phyloP scores from a whole-genome alignment of 306 rosid genomes.

The Cucurbita moschata region DNA sequence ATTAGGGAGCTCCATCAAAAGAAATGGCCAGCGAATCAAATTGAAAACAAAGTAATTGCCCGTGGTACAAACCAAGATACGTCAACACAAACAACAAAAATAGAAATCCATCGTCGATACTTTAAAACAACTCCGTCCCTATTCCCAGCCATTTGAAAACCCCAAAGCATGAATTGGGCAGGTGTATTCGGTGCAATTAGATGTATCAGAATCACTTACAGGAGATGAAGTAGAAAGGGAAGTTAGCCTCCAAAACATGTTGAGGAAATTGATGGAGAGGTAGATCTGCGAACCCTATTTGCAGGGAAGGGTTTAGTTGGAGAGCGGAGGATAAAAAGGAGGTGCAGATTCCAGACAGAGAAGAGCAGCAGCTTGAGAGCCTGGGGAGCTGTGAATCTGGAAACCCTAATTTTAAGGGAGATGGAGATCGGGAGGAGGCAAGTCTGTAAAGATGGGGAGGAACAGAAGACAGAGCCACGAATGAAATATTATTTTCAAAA shows the following conservation, averaged over 20 bases:
- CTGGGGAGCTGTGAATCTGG: slow-evolving; percentile 13
- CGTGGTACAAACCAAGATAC: background rate
- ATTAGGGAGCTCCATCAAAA: background rate
- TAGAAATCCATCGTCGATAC: background rate
- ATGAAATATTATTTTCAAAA: slow-evolving; percentile 11
- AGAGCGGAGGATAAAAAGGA: background rate
- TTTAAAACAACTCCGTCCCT: background rate
- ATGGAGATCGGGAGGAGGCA: slow-evolving; percentile 41
- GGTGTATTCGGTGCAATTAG: background rate
- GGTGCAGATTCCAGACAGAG: slow-evolving; percentile 12
- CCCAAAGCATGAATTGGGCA: background rate
- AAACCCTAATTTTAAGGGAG: slow-evolving; percentile 68
- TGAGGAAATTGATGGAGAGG: slow-evolving; percentile 14
- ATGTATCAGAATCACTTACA: slow-evolving; percentile 31
- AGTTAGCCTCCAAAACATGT: slow-evolving; percentile 97
- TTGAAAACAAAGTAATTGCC: background rate
- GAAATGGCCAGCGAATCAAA: background rate
- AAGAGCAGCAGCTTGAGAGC: slow-evolving; percentile 8
- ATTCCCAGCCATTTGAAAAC: background rate
- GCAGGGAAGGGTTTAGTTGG: background rate
- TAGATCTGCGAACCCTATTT: slow-evolving; percentile 51
- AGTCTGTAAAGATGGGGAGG: slow-evolving; percentile 53
- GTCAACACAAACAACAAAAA: background rate
- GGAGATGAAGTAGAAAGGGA: slow-evolving; percentile 89
- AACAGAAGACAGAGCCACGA: slow-evolving; percentile 11